These are phyloP conservation scores for Fraxinus latifolia DNA, from an alignment of 305 asterid genomes.

Conservation along the genomic window DNA sequence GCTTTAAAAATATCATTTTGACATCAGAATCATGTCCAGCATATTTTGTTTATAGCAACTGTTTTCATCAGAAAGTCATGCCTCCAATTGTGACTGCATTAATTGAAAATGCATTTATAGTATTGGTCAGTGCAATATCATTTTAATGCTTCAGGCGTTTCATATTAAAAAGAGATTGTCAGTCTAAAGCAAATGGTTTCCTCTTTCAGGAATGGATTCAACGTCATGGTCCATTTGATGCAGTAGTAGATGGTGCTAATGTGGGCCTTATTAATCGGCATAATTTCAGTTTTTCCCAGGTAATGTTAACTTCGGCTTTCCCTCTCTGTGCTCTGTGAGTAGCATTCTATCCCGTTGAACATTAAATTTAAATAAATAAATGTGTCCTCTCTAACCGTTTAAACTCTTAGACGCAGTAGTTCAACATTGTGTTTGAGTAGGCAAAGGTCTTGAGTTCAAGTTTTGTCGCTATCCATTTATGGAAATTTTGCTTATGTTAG, in stretches of 20 bases:
- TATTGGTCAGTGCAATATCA: constrained; percentile 10
- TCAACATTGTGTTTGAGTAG: background rate
- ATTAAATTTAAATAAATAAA: background rate
- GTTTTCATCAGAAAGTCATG: background rate
- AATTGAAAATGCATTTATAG: background rate
- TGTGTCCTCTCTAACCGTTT: background rate
- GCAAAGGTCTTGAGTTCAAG: background rate
- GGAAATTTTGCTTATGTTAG: background rate
- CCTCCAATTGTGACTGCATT: background rate
- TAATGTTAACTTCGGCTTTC: constrained; percentile 21
- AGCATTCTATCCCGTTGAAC: background rate
- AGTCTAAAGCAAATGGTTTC: constrained; percentile 31
- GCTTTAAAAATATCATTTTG: background rate
- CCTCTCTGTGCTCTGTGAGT: background rate
- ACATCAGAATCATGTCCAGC: background rate
- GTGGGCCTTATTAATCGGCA: constrained; percentile 57
- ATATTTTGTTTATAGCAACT: background rate
- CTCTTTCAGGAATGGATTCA: constrained; percentile 84
- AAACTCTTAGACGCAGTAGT: background rate
- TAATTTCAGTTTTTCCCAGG: constrained; percentile 64
- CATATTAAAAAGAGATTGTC: constrained; percentile 18
- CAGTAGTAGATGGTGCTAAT: constrained; percentile 94
- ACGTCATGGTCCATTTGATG: constrained; percentile 89
- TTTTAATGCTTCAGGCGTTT: constrained; percentile 26
- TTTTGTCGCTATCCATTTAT: background rate